Conservation (phyloP, 345 rosid genomes). For the Eucalyptus erythrocorys region DNA sequence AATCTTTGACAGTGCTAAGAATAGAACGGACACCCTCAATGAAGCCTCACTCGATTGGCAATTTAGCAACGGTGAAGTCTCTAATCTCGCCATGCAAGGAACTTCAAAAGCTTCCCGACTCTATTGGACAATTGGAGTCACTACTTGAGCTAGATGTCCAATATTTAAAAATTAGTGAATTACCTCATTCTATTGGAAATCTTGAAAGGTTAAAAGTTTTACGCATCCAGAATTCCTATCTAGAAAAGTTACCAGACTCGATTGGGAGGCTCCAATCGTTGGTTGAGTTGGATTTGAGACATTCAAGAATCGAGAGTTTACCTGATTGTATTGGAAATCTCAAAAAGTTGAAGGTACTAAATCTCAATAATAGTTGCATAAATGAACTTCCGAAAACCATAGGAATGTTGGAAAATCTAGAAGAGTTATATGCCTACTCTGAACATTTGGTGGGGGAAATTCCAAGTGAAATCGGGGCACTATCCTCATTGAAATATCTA, state of each 20-base stretch:
- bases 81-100: rapidly evolving
- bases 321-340: background rate
- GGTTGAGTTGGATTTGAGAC: rapidly evolving
- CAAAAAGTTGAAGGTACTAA: background rate
- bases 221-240: rapidly evolving
- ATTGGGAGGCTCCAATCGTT: background rate
- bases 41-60: background rate
- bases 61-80: rapidly evolving
- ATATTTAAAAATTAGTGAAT: rapidly evolving
- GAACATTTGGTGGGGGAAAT: background rate
- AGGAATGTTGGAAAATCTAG: background rate
- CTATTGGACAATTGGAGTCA: background rate
- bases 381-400: background rate
- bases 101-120: background rate
- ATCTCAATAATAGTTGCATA: rapidly evolving
- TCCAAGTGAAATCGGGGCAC: background rate
- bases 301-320: rapidly evolving
- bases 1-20: too few species aligned
- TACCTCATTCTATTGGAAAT: background rate
- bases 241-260: background rate
- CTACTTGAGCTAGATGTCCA: background rate
- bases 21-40: rapidly evolving
- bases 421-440: rapidly evolving
- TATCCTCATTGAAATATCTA: background rate
- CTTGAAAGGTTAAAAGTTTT: background rate